phyloP scores from a whole-genome alignment of 1,139 yeast species.

The Kazachstania sp. region DNA sequence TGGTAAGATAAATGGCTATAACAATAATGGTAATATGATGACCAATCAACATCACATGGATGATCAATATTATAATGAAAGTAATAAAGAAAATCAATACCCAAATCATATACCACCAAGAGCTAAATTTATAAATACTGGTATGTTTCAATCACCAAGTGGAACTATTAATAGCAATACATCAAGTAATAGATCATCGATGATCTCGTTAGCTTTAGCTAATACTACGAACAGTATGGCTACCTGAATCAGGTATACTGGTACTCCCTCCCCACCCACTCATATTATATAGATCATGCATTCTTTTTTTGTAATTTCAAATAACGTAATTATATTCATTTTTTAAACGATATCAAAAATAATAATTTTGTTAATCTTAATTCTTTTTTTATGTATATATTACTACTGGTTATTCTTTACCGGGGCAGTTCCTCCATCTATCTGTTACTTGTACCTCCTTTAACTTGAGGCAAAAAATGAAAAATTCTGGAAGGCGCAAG shows the following conservation, averaged over 20 bases:
- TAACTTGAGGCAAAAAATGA: no score
- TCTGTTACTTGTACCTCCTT: no score
- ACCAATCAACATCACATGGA: slow-evolving; percentile 5
- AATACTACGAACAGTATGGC: slow-evolving; percentile 4
- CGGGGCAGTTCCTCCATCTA: no score
- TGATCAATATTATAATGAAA: slow-evolving; percentile 7
- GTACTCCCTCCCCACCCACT: no score
- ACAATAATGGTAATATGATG: background rate
- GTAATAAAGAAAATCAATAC: slow-evolving; percentile 12
- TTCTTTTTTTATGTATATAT: no score
- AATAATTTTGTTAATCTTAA: background rate
- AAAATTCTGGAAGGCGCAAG: no score
- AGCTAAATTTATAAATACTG: slow-evolving; percentile 21
- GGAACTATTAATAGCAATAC: slow-evolving; percentile 11
- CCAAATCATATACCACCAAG: slow-evolving; percentile 18
- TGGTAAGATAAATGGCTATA: slow-evolving; percentile 3
- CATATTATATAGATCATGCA: no score
- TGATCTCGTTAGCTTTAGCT: slow-evolving; percentile 14
- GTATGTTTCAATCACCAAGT: slow-evolving; percentile 17
- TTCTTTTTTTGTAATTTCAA: no score
- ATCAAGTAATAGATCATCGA: slow-evolving; percentile 19
- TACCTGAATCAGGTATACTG: background rate
- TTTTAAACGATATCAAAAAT: background rate
- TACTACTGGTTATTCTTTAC: no score
- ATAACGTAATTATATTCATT: background rate